Percentiles rank a stretch among this genome's conserved stretches.
Conservation (phyloP, 495 filamentous ascomycete species). For the Penicillium coprophilum region DNA sequence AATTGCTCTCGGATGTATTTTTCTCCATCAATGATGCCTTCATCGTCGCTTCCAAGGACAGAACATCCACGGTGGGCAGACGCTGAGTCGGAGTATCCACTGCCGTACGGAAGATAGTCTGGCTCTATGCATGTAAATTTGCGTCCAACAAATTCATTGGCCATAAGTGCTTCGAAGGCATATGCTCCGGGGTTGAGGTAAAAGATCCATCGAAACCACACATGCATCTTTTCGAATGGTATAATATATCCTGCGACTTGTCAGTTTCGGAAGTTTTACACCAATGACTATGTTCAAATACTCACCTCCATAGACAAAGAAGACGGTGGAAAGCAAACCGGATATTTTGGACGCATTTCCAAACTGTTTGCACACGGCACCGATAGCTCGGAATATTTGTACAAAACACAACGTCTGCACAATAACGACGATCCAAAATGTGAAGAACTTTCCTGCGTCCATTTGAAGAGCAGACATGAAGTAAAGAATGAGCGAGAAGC, state of each 20-base stretch:
- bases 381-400: constrained; percentile 73
- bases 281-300: constrained; percentile 21
- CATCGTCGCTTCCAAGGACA: constrained; percentile 61
- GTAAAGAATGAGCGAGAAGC: constrained; percentile 75
- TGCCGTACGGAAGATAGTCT: constrained; percentile 61
- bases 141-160: constrained; percentile 81
- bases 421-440: constrained; percentile 68
- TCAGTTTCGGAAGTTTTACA: constrained; percentile 56
- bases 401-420: constrained; percentile 70
- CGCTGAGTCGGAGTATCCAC: constrained; percentile 57
- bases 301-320: constrained; percentile 76
- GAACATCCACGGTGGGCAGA: constrained; percentile 71
- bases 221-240: constrained; percentile 69
- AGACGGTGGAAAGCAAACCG: constrained; percentile 71
- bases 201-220: constrained; percentile 88
- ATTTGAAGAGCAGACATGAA: constrained; percentile 71
- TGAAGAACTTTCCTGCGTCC: constrained; percentile 75
- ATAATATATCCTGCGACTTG: constrained; percentile 75
- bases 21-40: constrained; percentile 54
- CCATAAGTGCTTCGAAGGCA: constrained; percentile 84
- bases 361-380: constrained; percentile 76
- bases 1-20: constrained; percentile 66
- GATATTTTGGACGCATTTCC: constrained; percentile 83
- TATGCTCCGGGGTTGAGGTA: constrained; percentile 85
- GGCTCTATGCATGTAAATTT: constrained; percentile 75